phyloP scores from a whole-genome alignment of 2,329 filamentous ascomycete genomes.

The Pseudogymnoascus sp. region DNA sequence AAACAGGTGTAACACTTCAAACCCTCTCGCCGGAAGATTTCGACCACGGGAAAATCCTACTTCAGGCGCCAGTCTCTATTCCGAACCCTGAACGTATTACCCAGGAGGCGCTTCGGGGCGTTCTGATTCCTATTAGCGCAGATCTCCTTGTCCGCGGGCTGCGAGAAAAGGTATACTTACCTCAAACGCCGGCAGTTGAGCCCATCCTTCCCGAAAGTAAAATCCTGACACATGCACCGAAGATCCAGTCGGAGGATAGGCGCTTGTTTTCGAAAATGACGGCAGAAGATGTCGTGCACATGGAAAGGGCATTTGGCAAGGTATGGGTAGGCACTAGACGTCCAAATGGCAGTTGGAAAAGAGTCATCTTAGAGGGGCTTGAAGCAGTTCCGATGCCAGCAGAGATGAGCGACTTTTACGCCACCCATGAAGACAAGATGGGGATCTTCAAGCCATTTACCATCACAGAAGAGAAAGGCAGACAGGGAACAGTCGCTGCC shows the following conservation, averaged over 20 bases:
- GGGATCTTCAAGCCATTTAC: constrained; percentile 2
- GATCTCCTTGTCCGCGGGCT: constrained; percentile 63
- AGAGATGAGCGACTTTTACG: not conserved
- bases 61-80: constrained; percentile 55
- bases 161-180: constrained; percentile 54
- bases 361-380: constrained; percentile 22
- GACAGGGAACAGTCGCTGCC: not conserved
- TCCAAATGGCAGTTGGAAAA: constrained; percentile 16
- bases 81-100: constrained; percentile 40
- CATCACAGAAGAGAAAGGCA: not conserved
- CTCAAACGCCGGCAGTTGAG: constrained; percentile 32
- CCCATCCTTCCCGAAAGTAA: constrained; percentile 21
- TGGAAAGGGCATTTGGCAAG: constrained; percentile 54
- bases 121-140: constrained; percentile 59
- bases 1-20: constrained; percentile 76
- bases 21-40: constrained; percentile 72
- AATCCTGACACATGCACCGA: constrained; percentile 54
- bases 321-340: constrained; percentile 50
- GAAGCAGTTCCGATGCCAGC: constrained; percentile 13
- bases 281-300: constrained; percentile 46
- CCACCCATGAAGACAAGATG: not conserved
- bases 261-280: constrained; percentile 52
- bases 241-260: constrained; percentile 59
- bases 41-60: constrained; percentile 69
- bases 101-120: constrained; percentile 41